phyloP scores from a whole-genome alignment of 441 rosid species.

The Viola pubescens region DNA sequence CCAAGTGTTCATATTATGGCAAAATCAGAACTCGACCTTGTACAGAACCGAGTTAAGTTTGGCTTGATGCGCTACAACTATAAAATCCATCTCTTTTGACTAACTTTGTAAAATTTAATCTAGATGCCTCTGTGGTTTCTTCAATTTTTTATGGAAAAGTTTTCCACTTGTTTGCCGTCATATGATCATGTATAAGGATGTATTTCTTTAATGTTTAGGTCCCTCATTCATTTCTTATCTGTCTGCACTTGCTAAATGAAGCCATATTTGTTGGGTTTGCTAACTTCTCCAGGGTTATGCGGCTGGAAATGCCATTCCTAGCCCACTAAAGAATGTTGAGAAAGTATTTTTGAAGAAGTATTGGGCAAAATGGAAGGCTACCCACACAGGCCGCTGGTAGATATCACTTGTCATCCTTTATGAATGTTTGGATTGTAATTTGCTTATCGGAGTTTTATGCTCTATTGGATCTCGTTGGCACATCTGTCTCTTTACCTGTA shows the following conservation, averaged over 20 bases:
- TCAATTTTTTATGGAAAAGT: no score
- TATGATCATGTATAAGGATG: no score
- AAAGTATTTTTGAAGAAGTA: slow-evolving; percentile 72
- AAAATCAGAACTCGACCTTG: no score
- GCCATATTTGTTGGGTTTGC: slow-evolving; percentile 11
- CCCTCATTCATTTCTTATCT: neutral
- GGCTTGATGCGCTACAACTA: no score
- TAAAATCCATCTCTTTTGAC: no score
- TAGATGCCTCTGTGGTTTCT: no score
- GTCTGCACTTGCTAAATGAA: slow-evolving; percentile 1
- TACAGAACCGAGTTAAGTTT: no score
- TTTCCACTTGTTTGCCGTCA: no score
- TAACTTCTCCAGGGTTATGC: slow-evolving; percentile 62
- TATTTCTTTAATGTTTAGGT: neutral
- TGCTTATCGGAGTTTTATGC: slow-evolving; percentile 5
- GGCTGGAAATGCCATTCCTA: slow-evolving; percentile 83
- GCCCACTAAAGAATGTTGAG: slow-evolving; percentile 85
- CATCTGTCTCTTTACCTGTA: neutral
- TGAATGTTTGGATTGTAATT: slow-evolving; percentile 13
- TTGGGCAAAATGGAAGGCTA: slow-evolving; percentile 93
- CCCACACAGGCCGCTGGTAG: slow-evolving; percentile 76
- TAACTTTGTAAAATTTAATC: no score
- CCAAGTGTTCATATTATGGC: no score
- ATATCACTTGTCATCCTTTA: slow-evolving; percentile 9
- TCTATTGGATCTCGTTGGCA: neutral